Evolutionary conservation across 139 green algal species (phyloP).

Genomic region (Closterium sp.): DNA sequence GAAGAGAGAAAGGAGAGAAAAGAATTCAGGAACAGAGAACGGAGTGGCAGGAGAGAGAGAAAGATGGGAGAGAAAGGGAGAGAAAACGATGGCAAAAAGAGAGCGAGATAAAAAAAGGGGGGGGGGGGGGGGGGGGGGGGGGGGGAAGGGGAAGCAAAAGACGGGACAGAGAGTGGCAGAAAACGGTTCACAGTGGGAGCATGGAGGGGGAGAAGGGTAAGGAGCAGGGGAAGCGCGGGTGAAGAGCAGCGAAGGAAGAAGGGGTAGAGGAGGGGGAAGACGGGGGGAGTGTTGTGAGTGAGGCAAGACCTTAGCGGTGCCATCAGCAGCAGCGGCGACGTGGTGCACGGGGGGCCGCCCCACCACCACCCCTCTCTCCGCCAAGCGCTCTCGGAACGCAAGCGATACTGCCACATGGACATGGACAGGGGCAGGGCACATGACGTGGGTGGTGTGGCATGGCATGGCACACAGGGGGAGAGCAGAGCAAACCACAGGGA

Average conservation of each 20-base stretch:
- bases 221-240: too few species aligned
- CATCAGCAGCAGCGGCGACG: conserved; percentile 25
- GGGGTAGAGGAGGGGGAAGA: not conserved
- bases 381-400: conserved; percentile 20
- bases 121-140: too few species aligned
- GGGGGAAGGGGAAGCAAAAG: not conserved
- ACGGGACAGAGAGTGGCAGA: not conserved
- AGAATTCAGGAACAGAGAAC: too few species aligned
- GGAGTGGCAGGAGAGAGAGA: too few species aligned
- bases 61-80: too few species aligned
- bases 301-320: conserved; percentile 32
- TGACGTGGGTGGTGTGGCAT: too few species aligned
- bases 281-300: not conserved
- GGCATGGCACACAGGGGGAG: too few species aligned
- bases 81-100: not conserved
- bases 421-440: not conserved
- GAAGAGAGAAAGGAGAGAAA: not conserved
- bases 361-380: conserved; percentile 15
- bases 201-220: too few species aligned
- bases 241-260: not conserved
- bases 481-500: not conserved
- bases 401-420: not conserved
- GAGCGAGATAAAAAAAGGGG: too few species aligned
- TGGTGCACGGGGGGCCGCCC: conserved; percentile 33
- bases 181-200: not conserved